Evolutionary conservation across 805 yeast genomes (phyloP).

Genomic region (Kodamaea nitidulidarum): DNA sequence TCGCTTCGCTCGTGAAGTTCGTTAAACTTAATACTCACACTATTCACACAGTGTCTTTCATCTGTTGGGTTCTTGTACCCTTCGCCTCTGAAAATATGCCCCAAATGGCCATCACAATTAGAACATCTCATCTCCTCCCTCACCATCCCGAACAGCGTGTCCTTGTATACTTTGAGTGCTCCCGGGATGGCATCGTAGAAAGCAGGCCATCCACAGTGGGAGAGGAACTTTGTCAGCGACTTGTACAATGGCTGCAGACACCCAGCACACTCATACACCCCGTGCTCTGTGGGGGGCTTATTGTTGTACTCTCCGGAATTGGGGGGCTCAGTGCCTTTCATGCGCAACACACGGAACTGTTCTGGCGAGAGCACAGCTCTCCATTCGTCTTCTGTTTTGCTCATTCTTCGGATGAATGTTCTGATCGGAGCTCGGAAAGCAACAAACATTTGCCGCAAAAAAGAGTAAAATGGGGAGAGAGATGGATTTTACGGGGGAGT

Average conservation of each 20-base stretch:
- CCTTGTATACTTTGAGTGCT: slow-evolving; percentile 59
- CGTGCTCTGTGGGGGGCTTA: slow-evolving; percentile 49
- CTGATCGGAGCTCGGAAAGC: not conserved
- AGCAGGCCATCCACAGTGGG: slow-evolving; percentile 99
- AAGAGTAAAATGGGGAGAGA: too few species aligned
- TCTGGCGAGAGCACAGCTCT: slow-evolving; percentile 67
- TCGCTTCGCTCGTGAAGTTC: too few species aligned
- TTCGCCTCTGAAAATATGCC: slow-evolving; percentile 93
- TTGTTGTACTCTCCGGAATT: slow-evolving; percentile 55
- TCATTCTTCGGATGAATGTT: slow-evolving; percentile 2
- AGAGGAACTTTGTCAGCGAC: slow-evolving; percentile 75
- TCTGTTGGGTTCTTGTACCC: slow-evolving; percentile 87
- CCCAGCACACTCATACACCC: slow-evolving; percentile 81
- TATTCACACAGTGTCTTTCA: slow-evolving; percentile 92
- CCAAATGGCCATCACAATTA: slow-evolving; percentile 89
- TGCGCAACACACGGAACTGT: slow-evolving; percentile 75
- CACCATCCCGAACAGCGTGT: slow-evolving; percentile 66
- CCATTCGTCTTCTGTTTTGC: slow-evolving; percentile 63
- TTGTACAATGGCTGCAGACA: slow-evolving; percentile 78
- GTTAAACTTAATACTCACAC: slow-evolving; percentile 68
- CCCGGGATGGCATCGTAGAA: slow-evolving; percentile 88
- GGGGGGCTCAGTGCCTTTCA: slow-evolving; percentile 70
- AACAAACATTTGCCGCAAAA: not conserved
- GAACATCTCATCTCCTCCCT: slow-evolving; percentile 88
- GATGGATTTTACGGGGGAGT: too few species aligned